Percentiles rank a stretch among this genome's conserved stretches.
These are phyloP conservation scores for Candida montana DNA, from an alignment of 805 yeast species.

Conservation along the genomic window DNA sequence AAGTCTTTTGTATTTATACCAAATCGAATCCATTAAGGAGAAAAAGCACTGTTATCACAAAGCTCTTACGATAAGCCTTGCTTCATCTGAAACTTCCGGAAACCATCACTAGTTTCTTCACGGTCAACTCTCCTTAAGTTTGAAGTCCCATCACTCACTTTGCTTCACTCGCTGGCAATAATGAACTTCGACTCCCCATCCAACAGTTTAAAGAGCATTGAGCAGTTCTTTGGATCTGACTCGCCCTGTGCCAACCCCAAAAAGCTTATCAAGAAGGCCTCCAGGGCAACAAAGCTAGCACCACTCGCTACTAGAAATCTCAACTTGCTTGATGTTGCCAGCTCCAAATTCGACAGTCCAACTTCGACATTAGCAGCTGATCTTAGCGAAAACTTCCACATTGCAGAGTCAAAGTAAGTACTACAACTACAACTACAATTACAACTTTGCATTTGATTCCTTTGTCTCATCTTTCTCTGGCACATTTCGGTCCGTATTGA, in stretches of 20 bases:
- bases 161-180: neutral
- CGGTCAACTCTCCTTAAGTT: neutral
- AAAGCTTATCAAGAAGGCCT: slow-evolving; percentile 12
- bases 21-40: neutral
- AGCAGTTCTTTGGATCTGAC: slow-evolving; percentile 19
- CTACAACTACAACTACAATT: neutral
- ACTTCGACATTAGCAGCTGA: slow-evolving; percentile 34
- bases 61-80: too few relatives aligned
- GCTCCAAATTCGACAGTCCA: slow-evolving; percentile 37
- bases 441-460: neutral
- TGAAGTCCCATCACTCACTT: neutral
- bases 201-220: slow-evolving; percentile 18
- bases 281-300: slow-evolving; percentile 8
- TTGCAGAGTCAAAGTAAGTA: slow-evolving; percentile 18
- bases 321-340: slow-evolving; percentile 11
- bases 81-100: too few relatives aligned
- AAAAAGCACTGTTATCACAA: neutral
- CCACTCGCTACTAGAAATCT: slow-evolving; percentile 15
- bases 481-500: too few relatives aligned
- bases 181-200: slow-evolving; percentile 23
- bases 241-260: slow-evolving; percentile 24
- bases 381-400: slow-evolving; percentile 33
- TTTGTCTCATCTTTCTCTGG: too few relatives aligned
- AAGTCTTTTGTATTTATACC: neutral
- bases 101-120: too few relatives aligned